These are phyloP conservation scores for Candida michaelii DNA, from an alignment of 805 yeast genomes.

Conservation along the genomic window DNA sequence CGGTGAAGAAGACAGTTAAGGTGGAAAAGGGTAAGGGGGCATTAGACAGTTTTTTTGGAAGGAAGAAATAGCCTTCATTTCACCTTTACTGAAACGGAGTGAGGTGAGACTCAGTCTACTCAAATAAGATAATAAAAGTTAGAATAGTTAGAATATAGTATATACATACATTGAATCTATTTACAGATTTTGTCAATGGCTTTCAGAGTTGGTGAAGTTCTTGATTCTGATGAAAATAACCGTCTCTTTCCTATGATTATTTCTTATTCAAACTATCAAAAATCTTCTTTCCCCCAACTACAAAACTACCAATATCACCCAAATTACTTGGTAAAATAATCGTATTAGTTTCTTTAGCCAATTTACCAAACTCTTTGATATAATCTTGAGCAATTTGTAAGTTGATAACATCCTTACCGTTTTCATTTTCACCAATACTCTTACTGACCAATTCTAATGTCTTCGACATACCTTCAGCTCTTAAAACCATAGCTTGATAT, in stretches of 20 bases:
- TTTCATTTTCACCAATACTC: conserved; percentile 66
- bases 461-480: conserved; percentile 71
- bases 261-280: conserved; percentile 36
- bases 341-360: conserved; percentile 81
- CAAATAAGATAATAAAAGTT: too few species aligned
- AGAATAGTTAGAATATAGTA: too few species aligned
- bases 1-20: conserved; percentile 22
- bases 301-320: conserved; percentile 70
- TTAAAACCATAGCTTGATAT: conserved; percentile 63
- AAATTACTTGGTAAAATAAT: conserved; percentile 74
- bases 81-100: too few species aligned
- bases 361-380: conserved; percentile 75
- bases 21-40: conserved; percentile 66
- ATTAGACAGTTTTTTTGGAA: conserved; percentile 64
- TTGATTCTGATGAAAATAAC: too few species aligned
- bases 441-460: conserved; percentile 64
- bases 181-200: too few species aligned
- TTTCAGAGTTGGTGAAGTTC: too few species aligned
- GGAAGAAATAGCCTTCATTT: conserved; percentile 10
- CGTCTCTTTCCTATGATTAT: not conserved
- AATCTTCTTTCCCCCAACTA: conserved; percentile 76
- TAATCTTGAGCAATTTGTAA: conserved; percentile 82
- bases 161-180: not conserved
- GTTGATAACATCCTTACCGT: conserved; percentile 73
- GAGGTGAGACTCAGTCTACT: too few species aligned